These are phyloP conservation scores for Dendrobium chrysotoxum DNA, from an alignment of 106 monocot genomes.

Conservation along the genomic window DNA sequence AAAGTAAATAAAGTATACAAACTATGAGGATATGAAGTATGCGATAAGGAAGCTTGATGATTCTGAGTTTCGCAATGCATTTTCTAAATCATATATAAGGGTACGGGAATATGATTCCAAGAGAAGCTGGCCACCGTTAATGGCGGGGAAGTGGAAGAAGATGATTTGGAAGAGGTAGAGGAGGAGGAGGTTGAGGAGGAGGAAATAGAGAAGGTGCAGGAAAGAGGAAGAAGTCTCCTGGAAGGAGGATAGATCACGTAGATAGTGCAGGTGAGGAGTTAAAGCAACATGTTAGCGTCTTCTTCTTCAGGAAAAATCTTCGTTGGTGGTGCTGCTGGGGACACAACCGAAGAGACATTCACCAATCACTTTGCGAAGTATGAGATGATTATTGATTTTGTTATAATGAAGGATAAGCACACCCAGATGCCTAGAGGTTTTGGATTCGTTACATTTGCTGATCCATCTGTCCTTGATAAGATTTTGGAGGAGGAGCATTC, in stretches of 20 bases:
- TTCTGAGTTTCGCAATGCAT: too few species aligned
- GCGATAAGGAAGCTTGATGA: too few species aligned
- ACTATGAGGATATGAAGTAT: too few species aligned
- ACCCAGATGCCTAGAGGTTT: constrained; percentile 84
- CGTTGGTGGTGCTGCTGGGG: constrained; percentile 90
- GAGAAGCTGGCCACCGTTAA: too few species aligned
- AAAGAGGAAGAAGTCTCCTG: constrained; percentile 11
- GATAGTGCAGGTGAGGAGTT: constrained; percentile 37
- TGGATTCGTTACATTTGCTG: constrained; percentile 90
- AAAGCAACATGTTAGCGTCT: constrained; percentile 27
- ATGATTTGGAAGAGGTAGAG: constrained; percentile 22
- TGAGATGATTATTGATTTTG: constrained; percentile 76
- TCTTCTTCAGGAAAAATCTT: constrained; percentile 90
- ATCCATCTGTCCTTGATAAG: constrained; percentile 71
- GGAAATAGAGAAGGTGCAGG: constrained; percentile 11
- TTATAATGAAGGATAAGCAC: constrained; percentile 94
- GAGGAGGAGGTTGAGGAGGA: constrained; percentile 31
- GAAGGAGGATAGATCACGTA: constrained; percentile 29
- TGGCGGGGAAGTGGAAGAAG: too few species aligned
- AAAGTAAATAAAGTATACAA: too few species aligned
- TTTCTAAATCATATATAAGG: too few species aligned
- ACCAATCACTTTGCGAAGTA: constrained; percentile 68
- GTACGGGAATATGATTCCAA: too few species aligned
- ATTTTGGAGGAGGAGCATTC: constrained; percentile 84
- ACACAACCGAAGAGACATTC: constrained; percentile 84